Conservation (phyloP, 257 asterid genomes). For the Ajuga chamaepitys region DNA sequence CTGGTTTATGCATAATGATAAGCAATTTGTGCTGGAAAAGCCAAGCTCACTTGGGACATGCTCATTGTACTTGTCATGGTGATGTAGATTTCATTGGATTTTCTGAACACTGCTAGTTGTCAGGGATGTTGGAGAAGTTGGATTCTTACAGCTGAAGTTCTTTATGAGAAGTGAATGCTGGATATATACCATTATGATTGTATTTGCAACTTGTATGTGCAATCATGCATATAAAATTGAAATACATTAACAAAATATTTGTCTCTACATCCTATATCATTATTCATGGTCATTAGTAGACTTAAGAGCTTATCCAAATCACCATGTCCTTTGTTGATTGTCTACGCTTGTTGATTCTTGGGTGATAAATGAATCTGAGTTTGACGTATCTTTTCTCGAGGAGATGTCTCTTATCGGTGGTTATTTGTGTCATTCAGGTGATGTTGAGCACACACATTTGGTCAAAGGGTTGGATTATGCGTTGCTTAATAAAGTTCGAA, state of each 20-base stretch:
- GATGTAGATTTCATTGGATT: neutral
- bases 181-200: neutral
- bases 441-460: slow-evolving; percentile 98
- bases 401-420: slow-evolving; percentile 5
- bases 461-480: slow-evolving; percentile 98
- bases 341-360: neutral
- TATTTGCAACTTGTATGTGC: neutral
- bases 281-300: neutral
- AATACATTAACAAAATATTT: neutral
- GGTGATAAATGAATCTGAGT: slow-evolving; percentile 6
- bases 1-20: neutral
- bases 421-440: slow-evolving; percentile 59
- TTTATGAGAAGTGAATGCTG: neutral
- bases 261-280: neutral
- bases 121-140: neutral
- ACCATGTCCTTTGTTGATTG: neutral
- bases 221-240: neutral
- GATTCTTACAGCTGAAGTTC: neutral
- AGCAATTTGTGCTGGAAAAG: neutral
- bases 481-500: slow-evolving; percentile 85
- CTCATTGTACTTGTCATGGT: neutral
- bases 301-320: neutral
- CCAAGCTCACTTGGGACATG: neutral
- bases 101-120: neutral
- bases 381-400: slow-evolving; percentile 1